These are phyloP conservation scores for Lentinula sp. DNA, from an alignment of 768 basidiomycete genomes.

Conservation along the genomic window DNA sequence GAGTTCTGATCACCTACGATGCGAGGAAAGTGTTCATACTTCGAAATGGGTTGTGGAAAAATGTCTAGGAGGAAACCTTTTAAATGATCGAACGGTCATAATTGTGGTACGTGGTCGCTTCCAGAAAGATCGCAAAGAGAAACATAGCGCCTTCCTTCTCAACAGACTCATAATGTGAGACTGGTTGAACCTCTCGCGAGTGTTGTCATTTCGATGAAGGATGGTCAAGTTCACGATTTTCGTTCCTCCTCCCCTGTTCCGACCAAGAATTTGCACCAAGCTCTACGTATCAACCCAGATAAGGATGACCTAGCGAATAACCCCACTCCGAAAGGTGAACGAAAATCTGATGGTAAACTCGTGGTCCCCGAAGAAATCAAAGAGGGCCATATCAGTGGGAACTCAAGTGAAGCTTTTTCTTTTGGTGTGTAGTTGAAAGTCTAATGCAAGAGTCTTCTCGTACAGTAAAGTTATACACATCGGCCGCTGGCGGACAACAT, in stretches of 20 bases:
- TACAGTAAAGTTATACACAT: slow-evolving; percentile 12
- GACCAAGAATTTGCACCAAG: slow-evolving; percentile 8
- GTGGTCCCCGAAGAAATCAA: slow-evolving; percentile 40
- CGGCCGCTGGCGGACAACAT: slow-evolving; percentile 11
- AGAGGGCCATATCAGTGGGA: slow-evolving; percentile 38
- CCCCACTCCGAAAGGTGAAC: slow-evolving; percentile 1
- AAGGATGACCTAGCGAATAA: neutral
- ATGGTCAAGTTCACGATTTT: slow-evolving; percentile 31
- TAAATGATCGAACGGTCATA: slow-evolving; percentile 42
- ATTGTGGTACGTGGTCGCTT: slow-evolving; percentile 35
- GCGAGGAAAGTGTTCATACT: slow-evolving; percentile 31
- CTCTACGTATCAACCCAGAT: neutral
- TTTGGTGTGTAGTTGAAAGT: neutral
- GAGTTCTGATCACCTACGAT: neutral
- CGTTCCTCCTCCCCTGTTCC: neutral
- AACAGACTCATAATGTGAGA: slow-evolving; percentile 25
- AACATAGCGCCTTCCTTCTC: neutral
- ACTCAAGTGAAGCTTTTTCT: slow-evolving; percentile 16
- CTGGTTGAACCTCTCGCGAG: slow-evolving; percentile 18
- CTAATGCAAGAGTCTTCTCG: neutral
- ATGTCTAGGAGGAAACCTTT: slow-evolving; percentile 39
- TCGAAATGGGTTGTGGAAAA: slow-evolving; percentile 45
- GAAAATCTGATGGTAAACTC: slow-evolving; percentile 31
- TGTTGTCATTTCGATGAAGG: slow-evolving; percentile 31
- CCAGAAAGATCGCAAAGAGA: neutral